Conservation (phyloP, 106 monocot genomes). For the Xerophyta viscosa region DNA sequence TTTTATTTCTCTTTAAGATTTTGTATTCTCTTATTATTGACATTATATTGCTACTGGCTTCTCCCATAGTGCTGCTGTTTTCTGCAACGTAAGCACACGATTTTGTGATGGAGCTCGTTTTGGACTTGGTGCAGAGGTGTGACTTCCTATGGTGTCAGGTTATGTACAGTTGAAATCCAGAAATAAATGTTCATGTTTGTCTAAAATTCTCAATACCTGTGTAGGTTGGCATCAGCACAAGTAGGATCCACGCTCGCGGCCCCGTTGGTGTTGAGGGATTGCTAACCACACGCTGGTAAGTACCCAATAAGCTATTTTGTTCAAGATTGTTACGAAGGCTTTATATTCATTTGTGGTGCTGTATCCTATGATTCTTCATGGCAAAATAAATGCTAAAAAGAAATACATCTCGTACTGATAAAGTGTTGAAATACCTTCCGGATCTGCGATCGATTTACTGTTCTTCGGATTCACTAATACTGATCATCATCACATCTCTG, state of each 20-base stretch:
- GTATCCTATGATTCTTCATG: neutral
- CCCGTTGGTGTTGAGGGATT: conserved; percentile 98
- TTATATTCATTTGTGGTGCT: neutral
- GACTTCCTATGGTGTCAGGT: no score
- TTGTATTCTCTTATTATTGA: neutral
- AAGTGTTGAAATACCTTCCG: neutral
- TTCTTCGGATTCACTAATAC: neutral
- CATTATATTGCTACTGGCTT: neutral
- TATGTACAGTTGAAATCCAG: no score
- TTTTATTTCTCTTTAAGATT: neutral
- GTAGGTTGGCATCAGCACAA: conserved; percentile 97
- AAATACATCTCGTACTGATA: neutral
- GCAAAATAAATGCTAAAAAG: neutral
- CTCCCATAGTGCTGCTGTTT: conserved; percentile 78
- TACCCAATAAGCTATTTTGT: neutral
- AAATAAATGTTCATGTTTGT: neutral
- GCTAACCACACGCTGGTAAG: conserved; percentile 82
- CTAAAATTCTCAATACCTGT: conserved; percentile 3
- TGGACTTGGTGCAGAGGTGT: conserved; percentile 97
- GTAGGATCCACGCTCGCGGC: conserved; percentile 95
- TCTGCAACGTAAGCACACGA: conserved; percentile 89
- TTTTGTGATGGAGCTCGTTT: conserved; percentile 98
- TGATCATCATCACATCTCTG: neutral
- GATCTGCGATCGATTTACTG: neutral
- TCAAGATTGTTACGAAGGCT: no score